Evolutionary conservation across 106 monocot genomes (phyloP).

Genomic region (Amphibolis antarctica): DNA sequence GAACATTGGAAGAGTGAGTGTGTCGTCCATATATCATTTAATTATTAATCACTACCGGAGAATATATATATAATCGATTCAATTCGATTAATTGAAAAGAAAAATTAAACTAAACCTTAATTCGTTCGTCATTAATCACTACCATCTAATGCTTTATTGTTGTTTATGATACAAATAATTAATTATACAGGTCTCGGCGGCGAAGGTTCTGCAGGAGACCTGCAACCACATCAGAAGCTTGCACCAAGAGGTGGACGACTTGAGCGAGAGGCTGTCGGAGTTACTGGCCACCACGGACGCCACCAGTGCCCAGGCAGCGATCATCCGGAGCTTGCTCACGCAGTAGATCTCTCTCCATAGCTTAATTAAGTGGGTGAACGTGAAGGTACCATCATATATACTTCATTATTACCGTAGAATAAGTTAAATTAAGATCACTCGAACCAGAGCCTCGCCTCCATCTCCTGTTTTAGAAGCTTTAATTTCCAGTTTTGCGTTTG

Average conservation of each 20-base stretch:
- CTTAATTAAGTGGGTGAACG: neutral
- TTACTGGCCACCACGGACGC: slow-evolving; percentile 39
- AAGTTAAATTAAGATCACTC: too few relatives aligned
- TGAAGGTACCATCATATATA: too few relatives aligned
- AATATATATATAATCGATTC: neutral
- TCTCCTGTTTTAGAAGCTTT: too few relatives aligned
- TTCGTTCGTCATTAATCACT: too few relatives aligned
- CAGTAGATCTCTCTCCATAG: neutral
- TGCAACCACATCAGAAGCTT: slow-evolving; percentile 75
- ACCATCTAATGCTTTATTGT: too few relatives aligned
- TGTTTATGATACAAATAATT: too few relatives aligned
- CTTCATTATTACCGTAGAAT: neutral
- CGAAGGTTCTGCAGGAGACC: slow-evolving; percentile 67
- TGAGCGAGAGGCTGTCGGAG: slow-evolving; percentile 74
- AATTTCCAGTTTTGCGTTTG: too few relatives aligned
- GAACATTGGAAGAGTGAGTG: slow-evolving; percentile 4
- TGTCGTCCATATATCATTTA: neutral
- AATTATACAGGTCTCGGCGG: slow-evolving; percentile 30
- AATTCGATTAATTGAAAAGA: too few relatives aligned
- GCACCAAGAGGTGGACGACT: slow-evolving; percentile 60
- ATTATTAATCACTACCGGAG: neutral
- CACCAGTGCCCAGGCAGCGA: slow-evolving; percentile 47
- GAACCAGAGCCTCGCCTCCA: too few relatives aligned
- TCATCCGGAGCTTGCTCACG: slow-evolving; percentile 64
- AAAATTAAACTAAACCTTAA: too few relatives aligned